A percentile compares a stretch with the other conserved stretches of the same genome.
Conservation (phyloP, 2,329 filamentous ascomycete genomes). For the Curvularia hawaiiensis region DNA sequence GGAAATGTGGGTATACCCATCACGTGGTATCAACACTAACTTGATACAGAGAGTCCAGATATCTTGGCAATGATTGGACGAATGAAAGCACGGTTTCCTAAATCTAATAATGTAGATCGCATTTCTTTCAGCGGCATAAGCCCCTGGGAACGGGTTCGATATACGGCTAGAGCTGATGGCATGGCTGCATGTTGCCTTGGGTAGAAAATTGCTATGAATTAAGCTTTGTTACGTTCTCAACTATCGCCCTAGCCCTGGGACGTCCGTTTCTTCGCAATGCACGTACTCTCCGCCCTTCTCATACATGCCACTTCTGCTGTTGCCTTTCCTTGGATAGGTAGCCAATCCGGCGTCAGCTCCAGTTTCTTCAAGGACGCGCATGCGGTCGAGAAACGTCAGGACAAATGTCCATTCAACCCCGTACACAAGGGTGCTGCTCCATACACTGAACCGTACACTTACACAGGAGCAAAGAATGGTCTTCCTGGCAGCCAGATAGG, state of each 20-base stretch:
- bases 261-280: constrained; percentile 15
- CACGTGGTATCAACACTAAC: neutral
- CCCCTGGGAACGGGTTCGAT: neutral
- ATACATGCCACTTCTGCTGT: constrained; percentile 22
- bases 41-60: neutral
- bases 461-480: constrained; percentile 52
- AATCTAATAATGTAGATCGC: neutral
- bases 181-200: neutral
- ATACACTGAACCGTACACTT: constrained; percentile 38
- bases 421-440: constrained; percentile 31
- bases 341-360: constrained; percentile 26
- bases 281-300: constrained; percentile 22
- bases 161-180: neutral
- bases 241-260: neutral
- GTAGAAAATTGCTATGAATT: neutral
- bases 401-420: constrained; percentile 30
- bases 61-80: neutral
- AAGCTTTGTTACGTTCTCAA: neutral
- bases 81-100: neutral
- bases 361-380: constrained; percentile 18
- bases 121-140: neutral
- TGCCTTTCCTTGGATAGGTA: constrained; percentile 29
- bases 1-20: neutral
- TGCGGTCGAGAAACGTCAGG: constrained; percentile 20
- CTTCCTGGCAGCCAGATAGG: constrained; percentile 49